Conservation (phyloP, 2,329 filamentous ascomycete species). For the Colletotrichum lupini region DNA sequence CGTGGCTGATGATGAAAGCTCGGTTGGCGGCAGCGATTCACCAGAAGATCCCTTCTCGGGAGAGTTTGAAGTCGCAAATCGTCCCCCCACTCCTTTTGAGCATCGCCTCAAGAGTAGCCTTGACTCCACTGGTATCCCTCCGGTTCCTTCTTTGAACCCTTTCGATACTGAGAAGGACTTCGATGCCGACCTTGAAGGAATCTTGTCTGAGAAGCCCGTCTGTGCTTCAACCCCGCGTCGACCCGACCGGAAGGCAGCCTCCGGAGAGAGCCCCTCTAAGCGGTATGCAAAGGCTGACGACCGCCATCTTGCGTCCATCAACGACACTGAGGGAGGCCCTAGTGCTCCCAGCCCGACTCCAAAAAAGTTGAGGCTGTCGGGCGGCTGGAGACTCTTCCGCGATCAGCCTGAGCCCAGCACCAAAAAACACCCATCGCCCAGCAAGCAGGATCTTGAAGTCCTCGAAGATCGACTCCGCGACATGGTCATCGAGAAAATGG, state of each 20-base stretch:
- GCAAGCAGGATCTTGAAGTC: conserved; percentile 52
- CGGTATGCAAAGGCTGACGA: not conserved
- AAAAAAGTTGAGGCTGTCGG: conserved; percentile 13
- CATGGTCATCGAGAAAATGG: conserved; percentile 19
- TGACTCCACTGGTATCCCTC: conserved; percentile 16
- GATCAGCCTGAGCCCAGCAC: conserved; percentile 2
- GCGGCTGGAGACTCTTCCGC: conserved; percentile 9
- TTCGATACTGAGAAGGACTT: conserved; percentile 53
- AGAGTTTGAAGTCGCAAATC: conserved; percentile 19
- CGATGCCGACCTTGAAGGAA: conserved; percentile 50
- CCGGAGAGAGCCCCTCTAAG: conserved; percentile 15
- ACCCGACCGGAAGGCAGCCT: not conserved
- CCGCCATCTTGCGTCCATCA: not conserved
- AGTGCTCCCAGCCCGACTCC: not conserved
- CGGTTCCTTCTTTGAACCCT: conserved; percentile 30
- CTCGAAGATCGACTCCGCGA: conserved; percentile 48
- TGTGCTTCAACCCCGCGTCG: conserved; percentile 52
- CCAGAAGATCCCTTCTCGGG: conserved; percentile 46
- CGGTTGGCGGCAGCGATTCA: conserved; percentile 39
- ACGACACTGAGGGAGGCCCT: not conserved
- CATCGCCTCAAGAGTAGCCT: conserved; percentile 28
- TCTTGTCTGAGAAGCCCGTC: conserved; percentile 48
- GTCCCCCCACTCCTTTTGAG: conserved; percentile 41
- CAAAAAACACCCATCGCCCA: conserved; percentile 60
- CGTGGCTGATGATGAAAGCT: conserved; percentile 42